These are phyloP conservation scores for Vigna hirtella DNA, from an alignment of 306 rosid species.

Conservation along the genomic window DNA sequence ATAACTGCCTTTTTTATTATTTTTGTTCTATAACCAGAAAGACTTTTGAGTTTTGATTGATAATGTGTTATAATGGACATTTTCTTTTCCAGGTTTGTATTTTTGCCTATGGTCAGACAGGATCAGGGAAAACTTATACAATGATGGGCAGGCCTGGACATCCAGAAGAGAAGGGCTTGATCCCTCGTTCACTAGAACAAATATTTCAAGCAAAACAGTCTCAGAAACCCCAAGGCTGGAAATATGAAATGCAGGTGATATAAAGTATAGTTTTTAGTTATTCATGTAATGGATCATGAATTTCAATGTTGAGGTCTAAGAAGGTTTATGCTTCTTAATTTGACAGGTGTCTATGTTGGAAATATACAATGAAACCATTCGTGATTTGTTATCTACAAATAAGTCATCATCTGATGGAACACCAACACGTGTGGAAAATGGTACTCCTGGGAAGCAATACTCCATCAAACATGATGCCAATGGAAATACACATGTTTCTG, in stretches of 20 bases:
- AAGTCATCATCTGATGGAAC: slow-evolving; percentile 58
- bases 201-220: slow-evolving; percentile 85
- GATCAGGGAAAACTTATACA: slow-evolving; percentile 98
- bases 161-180: slow-evolving; percentile 79
- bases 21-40: too few species aligned
- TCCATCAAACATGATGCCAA: slow-evolving; percentile 88
- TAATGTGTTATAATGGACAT: slow-evolving; percentile 24
- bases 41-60: neutral
- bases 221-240: slow-evolving; percentile 92
- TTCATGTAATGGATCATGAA: neutral
- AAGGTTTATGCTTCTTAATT: slow-evolving; percentile 24
- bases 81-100: slow-evolving; percentile 86
- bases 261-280: slow-evolving; percentile 9
- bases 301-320: slow-evolving; percentile 36
- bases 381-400: slow-evolving; percentile 78
- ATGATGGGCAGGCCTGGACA: slow-evolving; percentile 98
- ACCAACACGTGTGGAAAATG: slow-evolving; percentile 63
- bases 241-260: slow-evolving; percentile 94
- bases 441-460: slow-evolving; percentile 79
- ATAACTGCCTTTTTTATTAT: too few species aligned
- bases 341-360: slow-evolving; percentile 94
- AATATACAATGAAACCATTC: slow-evolving; percentile 91
- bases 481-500: slow-evolving; percentile 84
- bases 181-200: slow-evolving; percentile 94
- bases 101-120: slow-evolving; percentile 98